Evolutionary conservation across 345 rosid genomes (phyloP), one percentile per base, ranked within the genome.

Genomic region (Pseudoturritis turrita): DNA sequence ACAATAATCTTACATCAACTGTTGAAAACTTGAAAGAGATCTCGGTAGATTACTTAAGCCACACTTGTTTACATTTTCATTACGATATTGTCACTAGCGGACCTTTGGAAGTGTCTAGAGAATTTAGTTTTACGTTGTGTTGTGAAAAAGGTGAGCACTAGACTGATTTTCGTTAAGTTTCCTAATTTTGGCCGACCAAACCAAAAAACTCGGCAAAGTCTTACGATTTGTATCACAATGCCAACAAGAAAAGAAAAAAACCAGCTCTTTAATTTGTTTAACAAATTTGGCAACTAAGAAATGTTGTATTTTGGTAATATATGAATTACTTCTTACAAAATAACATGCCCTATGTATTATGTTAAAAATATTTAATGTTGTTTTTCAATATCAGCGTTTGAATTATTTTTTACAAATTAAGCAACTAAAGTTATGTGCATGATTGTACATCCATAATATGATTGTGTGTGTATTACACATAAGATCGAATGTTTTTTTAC

Each of bases 101-200:
- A 15, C 64, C 70, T 23, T 72, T 17, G 64, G 57, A 44, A 1
- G 0, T 0, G 8, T 5, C 7, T 26, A 35, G 64, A 52, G 69
- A 52, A 2, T 62, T 41, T 71, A 4, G 1, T 9, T 50, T 50
- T 21, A 71, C 68, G 62, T 15, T 52, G 23, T 72, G 76, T 28
- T 51, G 62, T 53, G n/a, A 5, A 65, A 64, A 73, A 54, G 31
- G 57, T 36, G 10, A 47, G 46, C 65, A 46, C 10, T 25, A 47
- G 1, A 28, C 53, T 52, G 11, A 45, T 11, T 31, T 45, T 35
- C 25, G 41, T 22, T 50, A 7, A 5, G n/a, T n/a, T n/a, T n/a
- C n/a, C n/a, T 51, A 22, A 39, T 25, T 61, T 37, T 44, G 65
- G 57, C 77, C 77, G 72, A 73, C 77, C 66, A 65, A 74, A 65